These are phyloP conservation scores for Jatropha multifida DNA, from an alignment of 441 rosid species.

Conservation along the genomic window DNA sequence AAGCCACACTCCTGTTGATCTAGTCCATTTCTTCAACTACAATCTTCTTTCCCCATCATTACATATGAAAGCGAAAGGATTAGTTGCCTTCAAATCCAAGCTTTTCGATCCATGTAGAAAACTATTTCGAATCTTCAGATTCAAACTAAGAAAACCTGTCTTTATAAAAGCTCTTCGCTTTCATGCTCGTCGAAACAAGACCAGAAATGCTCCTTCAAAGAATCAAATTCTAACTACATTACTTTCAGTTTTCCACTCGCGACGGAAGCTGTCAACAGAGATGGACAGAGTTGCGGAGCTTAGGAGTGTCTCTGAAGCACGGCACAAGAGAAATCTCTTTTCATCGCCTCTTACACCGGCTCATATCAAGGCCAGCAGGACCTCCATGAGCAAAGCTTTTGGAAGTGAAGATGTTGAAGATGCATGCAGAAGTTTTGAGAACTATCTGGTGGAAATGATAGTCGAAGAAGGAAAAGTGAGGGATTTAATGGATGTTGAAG, in stretches of 20 bases:
- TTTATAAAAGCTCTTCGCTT: slow-evolving; percentile 38
- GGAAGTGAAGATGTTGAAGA: slow-evolving; percentile 52
- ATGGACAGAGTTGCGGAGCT: slow-evolving; percentile 40
- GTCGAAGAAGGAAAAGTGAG: slow-evolving; percentile 70
- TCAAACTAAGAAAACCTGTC: slow-evolving; percentile 49
- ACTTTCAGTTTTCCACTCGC: slow-evolving; percentile 26
- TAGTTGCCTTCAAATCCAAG: slow-evolving; percentile 61
- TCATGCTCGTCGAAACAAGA: slow-evolving; percentile 23
- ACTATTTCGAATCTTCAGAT: slow-evolving; percentile 41
- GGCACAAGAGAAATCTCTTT: slow-evolving; percentile 28
- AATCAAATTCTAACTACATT: slow-evolving; percentile 5
- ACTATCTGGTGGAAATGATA: slow-evolving; percentile 72
- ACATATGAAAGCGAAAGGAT: slow-evolving; percentile 51
- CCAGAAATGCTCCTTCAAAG: slow-evolving; percentile 22
- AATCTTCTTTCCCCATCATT: slow-evolving; percentile 29
- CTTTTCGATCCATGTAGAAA: slow-evolving; percentile 54
- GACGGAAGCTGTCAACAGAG: slow-evolving; percentile 17
- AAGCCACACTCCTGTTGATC: neutral
- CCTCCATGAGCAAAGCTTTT: slow-evolving; percentile 19
- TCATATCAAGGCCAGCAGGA: slow-evolving; percentile 25
- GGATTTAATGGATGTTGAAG: slow-evolving; percentile 76
- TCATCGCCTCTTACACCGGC: slow-evolving; percentile 51
- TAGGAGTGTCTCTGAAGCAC: slow-evolving; percentile 19
- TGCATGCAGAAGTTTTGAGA: slow-evolving; percentile 79
- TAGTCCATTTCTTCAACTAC: slow-evolving; percentile 23